A percentile compares a stretch with the other conserved stretches of the same genome.
phyloP scores from a whole-genome alignment of 2,329 filamentous ascomycete species.

The Boeremia lycopersici region DNA sequence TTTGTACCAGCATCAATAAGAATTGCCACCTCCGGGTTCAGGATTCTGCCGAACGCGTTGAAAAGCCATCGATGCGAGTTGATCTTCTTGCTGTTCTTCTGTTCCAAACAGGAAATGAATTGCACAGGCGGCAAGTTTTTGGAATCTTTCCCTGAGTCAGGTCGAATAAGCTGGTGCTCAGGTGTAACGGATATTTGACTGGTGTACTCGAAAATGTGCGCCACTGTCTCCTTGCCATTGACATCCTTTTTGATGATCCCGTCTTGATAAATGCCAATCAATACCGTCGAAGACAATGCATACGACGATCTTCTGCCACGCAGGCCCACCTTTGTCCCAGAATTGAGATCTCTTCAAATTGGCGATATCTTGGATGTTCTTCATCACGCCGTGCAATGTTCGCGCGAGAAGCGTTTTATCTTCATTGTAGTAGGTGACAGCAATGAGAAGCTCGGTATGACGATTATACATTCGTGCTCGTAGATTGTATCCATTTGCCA shows the following conservation, averaged over 20 bases:
- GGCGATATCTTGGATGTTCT: conserved; percentile 95
- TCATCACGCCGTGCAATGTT: conserved; percentile 95
- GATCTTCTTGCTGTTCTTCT: not conserved
- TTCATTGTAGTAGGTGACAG: conserved; percentile 98
- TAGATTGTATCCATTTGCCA: conserved; percentile 97
- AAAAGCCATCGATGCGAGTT: not conserved
- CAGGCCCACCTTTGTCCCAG: conserved; percentile 93
- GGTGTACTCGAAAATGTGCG: conserved; percentile 97
- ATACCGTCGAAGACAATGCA: conserved; percentile 96
- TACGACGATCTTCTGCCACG: conserved; percentile 98
- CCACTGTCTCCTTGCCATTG: conserved; percentile 90
- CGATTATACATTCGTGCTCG: conserved; percentile 96
- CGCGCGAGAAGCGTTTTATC: conserved; percentile 88
- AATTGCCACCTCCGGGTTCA: not conserved
- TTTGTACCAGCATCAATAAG: not conserved
- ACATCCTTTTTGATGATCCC: conserved; percentile 98
- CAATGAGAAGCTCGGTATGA: conserved; percentile 92
- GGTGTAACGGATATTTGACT: conserved; percentile 84
- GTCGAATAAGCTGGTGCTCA: not conserved
- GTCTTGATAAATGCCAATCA: conserved; percentile 94
- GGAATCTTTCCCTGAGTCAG: not conserved
- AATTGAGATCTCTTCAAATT: conserved; percentile 95
- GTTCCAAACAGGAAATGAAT: not conserved
- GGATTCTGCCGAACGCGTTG: not conserved
- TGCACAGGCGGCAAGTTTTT: not conserved